phyloP scores from a whole-genome alignment of 2,329 filamentous ascomycete species.

The Curvularia hawaiiensis region DNA sequence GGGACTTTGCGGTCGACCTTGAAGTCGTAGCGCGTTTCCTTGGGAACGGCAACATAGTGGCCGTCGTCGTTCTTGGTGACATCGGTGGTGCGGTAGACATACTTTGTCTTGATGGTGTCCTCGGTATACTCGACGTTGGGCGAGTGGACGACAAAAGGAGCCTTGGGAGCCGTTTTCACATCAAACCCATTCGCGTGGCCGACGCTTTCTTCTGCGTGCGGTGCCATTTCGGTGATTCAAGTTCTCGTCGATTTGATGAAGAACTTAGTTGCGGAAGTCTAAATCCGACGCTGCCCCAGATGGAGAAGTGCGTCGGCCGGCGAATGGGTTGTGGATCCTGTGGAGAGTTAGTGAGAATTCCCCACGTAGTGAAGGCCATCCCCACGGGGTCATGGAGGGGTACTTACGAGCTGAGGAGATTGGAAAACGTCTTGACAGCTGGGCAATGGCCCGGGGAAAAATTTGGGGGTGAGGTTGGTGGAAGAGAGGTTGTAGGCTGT shows the following conservation, averaged over 20 bases:
- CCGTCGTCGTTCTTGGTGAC: constrained; percentile 74
- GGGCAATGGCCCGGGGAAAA: constrained; percentile 50
- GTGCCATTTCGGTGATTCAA: constrained; percentile 71
- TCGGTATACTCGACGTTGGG: constrained; percentile 93
- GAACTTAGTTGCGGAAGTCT: constrained; percentile 48
- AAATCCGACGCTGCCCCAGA: constrained; percentile 77
- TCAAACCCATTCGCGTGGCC: constrained; percentile 60
- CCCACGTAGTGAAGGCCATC: constrained; percentile 7
- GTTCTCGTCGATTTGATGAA: constrained; percentile 30
- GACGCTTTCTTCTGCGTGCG: constrained; percentile 77
- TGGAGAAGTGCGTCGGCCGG: constrained; percentile 91
- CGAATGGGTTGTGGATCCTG: constrained; percentile 94
- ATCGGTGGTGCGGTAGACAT: constrained; percentile 93
- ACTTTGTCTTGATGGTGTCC: constrained; percentile 86
- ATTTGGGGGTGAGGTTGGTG: constrained; percentile 21
- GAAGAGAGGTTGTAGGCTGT: constrained; percentile 13
- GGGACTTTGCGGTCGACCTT: constrained; percentile 93
- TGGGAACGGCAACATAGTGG: constrained; percentile 81
- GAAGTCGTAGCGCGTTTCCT: constrained; percentile 94
- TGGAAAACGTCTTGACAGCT: constrained; percentile 96
- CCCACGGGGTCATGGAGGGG: constrained; percentile 19
- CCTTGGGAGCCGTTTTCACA: constrained; percentile 54
- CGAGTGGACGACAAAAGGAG: constrained; percentile 85
- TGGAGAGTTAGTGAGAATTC: constrained; percentile 25
- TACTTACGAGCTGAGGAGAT: constrained; percentile 93